Base-by-base conservation (phyloP, 2,329 filamentous ascomycete genomes). In the Phoma herbarum region DNA sequence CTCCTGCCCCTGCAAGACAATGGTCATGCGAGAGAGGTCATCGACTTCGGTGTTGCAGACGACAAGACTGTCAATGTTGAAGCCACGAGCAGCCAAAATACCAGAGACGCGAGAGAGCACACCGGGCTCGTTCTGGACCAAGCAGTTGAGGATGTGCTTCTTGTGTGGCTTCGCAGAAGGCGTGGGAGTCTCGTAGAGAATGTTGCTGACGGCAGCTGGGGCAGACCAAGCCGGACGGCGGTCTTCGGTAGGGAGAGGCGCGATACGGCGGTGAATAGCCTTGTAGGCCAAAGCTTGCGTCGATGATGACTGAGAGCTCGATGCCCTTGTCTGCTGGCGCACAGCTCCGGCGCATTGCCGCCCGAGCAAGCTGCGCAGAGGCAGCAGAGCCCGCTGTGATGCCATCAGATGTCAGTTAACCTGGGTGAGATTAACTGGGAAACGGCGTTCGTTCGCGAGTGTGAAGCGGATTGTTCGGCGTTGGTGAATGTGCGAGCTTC, bases 51-150 rank as follows among this genome's bases (percentile, higher is more conserved):
- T 99, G 80, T 91, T 95, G 84, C 95, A 99, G 61, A 99, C 95
- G 54, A 99, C 95, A 64, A 99, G 84, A 53, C 91, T 96, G 85
- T 99, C 95, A 73, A 99, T 99, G 83, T 99, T 99, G 88, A 99
- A 99, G 66, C 95, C 95, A 59, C 95, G 88, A 42, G 95, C 95
- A 12, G 95, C 95, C 31, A 99, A 84, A 75, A 99, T 98, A 54
- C 95, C 95, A 1, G 95, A 98, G 10, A 99, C 92, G 60, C 95
- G 93, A 51, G 94, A 98, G 58, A 99, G 84, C 57, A 99, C 95
- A 82, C 95, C 95, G 12, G 95, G 95, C 83, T 99, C 95, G 82
- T 99, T 99, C 81, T 99, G 95, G 61, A 99, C 95, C 62, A 99
- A 86, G 78, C 95, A 99, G 82, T 99, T 99, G 80, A 99, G 89